A percentile compares a stretch with the other conserved stretches of the same genome.
These are phyloP conservation scores for Lentinus brumalis DNA, from an alignment of 768 basidiomycete genomes.

Conservation along the genomic window DNA sequence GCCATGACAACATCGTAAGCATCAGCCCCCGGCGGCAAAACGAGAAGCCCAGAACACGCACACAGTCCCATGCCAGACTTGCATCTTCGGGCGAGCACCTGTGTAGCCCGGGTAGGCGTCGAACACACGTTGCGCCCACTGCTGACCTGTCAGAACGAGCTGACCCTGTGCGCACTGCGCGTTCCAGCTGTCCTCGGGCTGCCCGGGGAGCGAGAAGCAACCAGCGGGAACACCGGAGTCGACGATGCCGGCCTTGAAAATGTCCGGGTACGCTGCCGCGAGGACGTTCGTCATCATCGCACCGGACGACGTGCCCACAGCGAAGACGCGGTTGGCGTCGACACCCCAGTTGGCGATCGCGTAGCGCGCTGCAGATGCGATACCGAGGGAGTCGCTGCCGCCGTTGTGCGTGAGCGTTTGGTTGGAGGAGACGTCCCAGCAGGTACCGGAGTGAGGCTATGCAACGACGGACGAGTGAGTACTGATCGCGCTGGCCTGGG, in stretches of 20 bases:
- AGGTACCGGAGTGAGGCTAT: constrained; percentile 38
- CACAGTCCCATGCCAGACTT: constrained; percentile 57
- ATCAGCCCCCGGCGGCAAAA: too few relatives aligned
- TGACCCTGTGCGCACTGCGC: constrained; percentile 47
- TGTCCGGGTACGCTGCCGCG: constrained; percentile 54
- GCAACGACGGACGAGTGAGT: background rate
- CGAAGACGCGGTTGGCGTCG: constrained; percentile 48
- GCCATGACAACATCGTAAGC: background rate
- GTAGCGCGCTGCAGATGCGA: constrained; percentile 48
- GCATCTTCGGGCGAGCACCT: constrained; percentile 53
- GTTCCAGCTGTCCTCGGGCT: constrained; percentile 17
- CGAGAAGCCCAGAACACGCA: constrained; percentile 14
- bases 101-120: constrained; percentile 55
- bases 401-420: constrained; percentile 56
- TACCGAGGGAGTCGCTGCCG: constrained; percentile 56
- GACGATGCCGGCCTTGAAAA: constrained; percentile 50
- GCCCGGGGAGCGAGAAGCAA: constrained; percentile 49
- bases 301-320: constrained; percentile 54
- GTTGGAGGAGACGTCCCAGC: constrained; percentile 55
- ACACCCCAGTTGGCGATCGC: constrained; percentile 51
- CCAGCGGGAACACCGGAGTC: constrained; percentile 57
- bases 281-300: constrained; percentile 65
- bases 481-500: too few relatives aligned
- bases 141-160: constrained; percentile 44
- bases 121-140: constrained; percentile 51